Conservation (phyloP, 352 stramenopile genomes). For the Globisporangium orthogonon region DNA sequence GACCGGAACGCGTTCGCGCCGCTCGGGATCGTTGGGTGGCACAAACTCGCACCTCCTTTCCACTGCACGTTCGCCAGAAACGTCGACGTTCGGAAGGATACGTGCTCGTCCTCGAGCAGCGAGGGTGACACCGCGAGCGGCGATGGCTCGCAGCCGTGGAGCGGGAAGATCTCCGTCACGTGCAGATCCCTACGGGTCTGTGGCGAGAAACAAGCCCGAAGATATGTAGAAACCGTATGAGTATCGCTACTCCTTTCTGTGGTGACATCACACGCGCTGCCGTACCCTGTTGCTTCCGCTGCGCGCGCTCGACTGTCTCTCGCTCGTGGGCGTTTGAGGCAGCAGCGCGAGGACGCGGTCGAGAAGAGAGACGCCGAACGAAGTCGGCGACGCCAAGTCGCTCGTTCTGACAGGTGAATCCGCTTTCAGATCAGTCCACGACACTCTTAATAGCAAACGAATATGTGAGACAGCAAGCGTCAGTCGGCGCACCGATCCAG, state of each 20-base stretch:
- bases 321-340: conserved; percentile 33
- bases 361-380: conserved; percentile 60
- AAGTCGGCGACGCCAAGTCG: conserved; percentile 55
- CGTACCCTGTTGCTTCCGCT: conserved; percentile 8
- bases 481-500: conserved; percentile 45
- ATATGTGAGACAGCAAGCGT: neutral
- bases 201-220: neutral
- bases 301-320: neutral
- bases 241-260: too few species aligned
- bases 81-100: conserved; percentile 27
- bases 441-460: neutral
- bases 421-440: neutral
- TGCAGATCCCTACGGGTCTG: conserved; percentile 32
- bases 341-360: conserved; percentile 61
- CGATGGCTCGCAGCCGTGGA: conserved; percentile 56
- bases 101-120: conserved; percentile 8
- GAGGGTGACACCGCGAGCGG: conserved; percentile 17
- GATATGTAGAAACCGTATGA: neutral
- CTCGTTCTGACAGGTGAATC: conserved; percentile 29
- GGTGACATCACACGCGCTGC: neutral
- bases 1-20: conserved; percentile 57
- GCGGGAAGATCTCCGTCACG: conserved; percentile 60
- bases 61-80: conserved; percentile 62
- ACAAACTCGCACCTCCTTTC: conserved; percentile 63
- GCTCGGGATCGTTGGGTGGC: conserved; percentile 36